Base-by-base conservation (phyloP, 2,329 filamentous ascomycete species). In the Trichoderma simmonsii region DNA sequence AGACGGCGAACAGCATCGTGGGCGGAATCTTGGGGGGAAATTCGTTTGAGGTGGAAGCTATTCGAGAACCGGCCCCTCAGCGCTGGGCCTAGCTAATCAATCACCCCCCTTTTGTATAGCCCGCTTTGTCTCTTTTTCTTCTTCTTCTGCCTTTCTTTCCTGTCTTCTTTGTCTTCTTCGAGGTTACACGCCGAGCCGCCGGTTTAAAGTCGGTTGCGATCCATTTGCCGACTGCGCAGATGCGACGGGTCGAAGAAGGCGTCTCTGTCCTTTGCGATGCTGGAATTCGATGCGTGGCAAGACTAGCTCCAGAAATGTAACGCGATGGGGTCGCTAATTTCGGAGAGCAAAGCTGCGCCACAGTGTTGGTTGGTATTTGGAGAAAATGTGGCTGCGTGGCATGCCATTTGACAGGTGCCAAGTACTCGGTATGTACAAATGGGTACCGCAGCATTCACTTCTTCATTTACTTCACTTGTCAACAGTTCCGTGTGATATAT, bases 261-360 rank as follows among this genome's bases (percentile, higher is more conserved):
- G 14, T 21, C 15, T 43, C 15, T 43, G 39, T 32, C 18, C n/a
- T 56, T 39, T 51, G 43, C 43, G 65, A 48, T 32, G 65, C 54
- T 36, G 63, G 32, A 32, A 60, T 30, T 68, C 65, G 65, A 67
- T 43, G 65, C 66, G 66, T 70, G 56, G 60, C 57, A 61, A 48
- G 57, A 70, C 21, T 54, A 34, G 24, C 34, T 48, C 15, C 24
- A 28, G 61, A 48, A 3, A 26, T 61, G 30, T 14, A n/a, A 15
- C 24, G 34, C 7, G 34, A 48, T 48, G 43, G 39, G 39, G 36
- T 26, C 61, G 2, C 24, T n/a, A 57, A 57, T 57, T 57, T 57
- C 12, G 54, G 54, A 39, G 36, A 28, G 15, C 7, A 39, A 6
- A 28, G 54, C 54, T 57, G 54, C 54, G 54, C 54, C 54, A 57